Evolutionary conservation across 78 protist species (phyloP), one percentile per base, ranked within the genome.

Genomic region (Dictyostelium firmibasis): DNA sequence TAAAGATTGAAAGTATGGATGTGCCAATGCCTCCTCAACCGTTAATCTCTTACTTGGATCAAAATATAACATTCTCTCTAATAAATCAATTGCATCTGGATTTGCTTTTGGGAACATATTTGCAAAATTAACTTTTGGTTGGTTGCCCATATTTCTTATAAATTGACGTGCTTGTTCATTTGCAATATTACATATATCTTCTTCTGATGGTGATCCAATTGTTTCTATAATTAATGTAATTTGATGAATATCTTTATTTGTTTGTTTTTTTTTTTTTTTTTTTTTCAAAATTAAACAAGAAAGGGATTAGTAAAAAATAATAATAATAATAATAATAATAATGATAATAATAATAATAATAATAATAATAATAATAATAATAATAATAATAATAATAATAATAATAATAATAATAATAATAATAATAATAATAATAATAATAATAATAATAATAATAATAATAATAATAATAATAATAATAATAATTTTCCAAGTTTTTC

Each of bases 31-130:
- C 0, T 96, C 95, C 11, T 85, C 97, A 6, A 91, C 98, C 43
- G 92, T 93, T 47, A 95, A 44, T 41, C 99, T 87, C 92, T 96
- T 92, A 6, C n/a, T 44, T 36, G 99, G 99, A 81, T 98, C 83
- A 82, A 98, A 99, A 1, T 18, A 18, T 57, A 99, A 97, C 99
- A 99, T 94, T 35, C 31, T 13, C 9, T 83, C 78, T 13, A 99
- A 81, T 31, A 99, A 86, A 31, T 99, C 99, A 23, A 98, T 43
- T 2, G 99, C 97, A 29, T 64, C 36, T 53, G 96, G 96, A 47
- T 60, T 60, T 47, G 95, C 92, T n/a, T 70, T 62, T 14, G 97
- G 95, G 74, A 47, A 92, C 31, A 86, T 44, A 72, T 81, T 92
- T 84, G 92, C 38, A 95, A 35, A 96, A 84, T 86, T 84, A 53